Conservation (phyloP, 306 rosid species). For the Neltuma alba region DNA sequence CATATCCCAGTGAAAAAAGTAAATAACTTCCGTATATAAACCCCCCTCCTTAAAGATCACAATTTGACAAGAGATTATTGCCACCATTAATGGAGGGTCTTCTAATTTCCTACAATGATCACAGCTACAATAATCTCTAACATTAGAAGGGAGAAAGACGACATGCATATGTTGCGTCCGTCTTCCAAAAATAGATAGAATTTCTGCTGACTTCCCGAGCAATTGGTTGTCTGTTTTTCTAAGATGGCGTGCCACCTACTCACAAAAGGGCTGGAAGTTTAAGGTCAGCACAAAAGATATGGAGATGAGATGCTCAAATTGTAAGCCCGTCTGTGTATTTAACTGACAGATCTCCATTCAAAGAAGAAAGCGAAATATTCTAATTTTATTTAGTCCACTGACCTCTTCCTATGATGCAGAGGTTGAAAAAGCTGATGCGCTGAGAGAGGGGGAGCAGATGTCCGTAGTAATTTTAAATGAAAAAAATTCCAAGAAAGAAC, state of each 20-base stretch:
- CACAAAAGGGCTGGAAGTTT: background rate
- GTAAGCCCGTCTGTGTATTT: background rate
- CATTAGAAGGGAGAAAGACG: background rate
- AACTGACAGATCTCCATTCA: background rate
- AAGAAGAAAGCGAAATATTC: background rate
- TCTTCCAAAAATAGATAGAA: background rate
- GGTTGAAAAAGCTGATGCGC: background rate
- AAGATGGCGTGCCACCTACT: background rate
- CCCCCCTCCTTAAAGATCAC: no score
- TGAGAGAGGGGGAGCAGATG: background rate
- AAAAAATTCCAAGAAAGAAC: slow-evolving; percentile 19
- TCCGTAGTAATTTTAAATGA: background rate
- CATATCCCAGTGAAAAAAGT: background rate
- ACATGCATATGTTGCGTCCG: background rate
- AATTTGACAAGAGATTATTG: no score
- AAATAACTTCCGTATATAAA: background rate
- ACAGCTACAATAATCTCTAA: background rate
- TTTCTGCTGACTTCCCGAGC: background rate
- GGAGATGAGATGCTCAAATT: background rate
- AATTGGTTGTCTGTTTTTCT: background rate
- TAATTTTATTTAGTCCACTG: background rate
- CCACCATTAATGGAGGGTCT: no score
- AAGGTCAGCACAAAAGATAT: background rate
- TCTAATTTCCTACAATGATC: no score
- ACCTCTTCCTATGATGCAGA: background rate